phyloP scores from a whole-genome alignment of 495 filamentous ascomycete genomes.

The Neurospora hispaniola region DNA sequence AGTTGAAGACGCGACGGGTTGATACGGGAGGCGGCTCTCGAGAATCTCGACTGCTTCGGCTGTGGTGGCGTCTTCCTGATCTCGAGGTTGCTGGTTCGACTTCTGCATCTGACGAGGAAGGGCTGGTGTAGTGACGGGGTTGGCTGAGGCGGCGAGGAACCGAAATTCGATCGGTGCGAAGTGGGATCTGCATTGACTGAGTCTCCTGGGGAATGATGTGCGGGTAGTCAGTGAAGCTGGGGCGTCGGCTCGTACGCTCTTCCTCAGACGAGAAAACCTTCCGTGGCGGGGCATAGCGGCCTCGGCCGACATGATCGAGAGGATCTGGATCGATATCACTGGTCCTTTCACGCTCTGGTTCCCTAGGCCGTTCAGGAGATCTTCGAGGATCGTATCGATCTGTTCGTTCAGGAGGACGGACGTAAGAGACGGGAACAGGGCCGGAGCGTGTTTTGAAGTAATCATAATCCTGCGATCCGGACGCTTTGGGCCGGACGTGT shows the following conservation, averaged over 20 bases:
- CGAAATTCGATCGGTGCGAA: constrained; percentile 7
- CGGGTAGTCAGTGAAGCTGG: constrained; percentile 18
- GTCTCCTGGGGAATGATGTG: constrained; percentile 9
- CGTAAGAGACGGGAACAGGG: constrained; percentile 14
- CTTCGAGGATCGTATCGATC: constrained; percentile 14
- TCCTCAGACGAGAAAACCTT: constrained; percentile 14
- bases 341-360: constrained; percentile 22
- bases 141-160: constrained; percentile 19
- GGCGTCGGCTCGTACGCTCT: constrained; percentile 15
- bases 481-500: constrained; percentile 11
- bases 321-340: constrained; percentile 15
- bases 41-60: constrained; percentile 13
- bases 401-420: constrained; percentile 12
- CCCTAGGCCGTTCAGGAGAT: constrained; percentile 16
- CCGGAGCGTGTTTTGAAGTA: constrained; percentile 11
- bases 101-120: neutral
- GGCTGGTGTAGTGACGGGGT: constrained; percentile 4
- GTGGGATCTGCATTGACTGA: constrained; percentile 13
- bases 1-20: constrained; percentile 14
- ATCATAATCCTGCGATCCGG: constrained; percentile 15
- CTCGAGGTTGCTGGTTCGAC: neutral
- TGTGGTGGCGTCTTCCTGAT: constrained; percentile 8
- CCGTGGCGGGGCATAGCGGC: constrained; percentile 14
- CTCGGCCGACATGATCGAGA: constrained; percentile 8
- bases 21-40: constrained; percentile 16